Percentiles rank a stretch among this genome's conserved stretches.
Evolutionary conservation across 2,329 filamentous ascomycete genomes (phyloP).

Genomic region (Neonectria hederae): DNA sequence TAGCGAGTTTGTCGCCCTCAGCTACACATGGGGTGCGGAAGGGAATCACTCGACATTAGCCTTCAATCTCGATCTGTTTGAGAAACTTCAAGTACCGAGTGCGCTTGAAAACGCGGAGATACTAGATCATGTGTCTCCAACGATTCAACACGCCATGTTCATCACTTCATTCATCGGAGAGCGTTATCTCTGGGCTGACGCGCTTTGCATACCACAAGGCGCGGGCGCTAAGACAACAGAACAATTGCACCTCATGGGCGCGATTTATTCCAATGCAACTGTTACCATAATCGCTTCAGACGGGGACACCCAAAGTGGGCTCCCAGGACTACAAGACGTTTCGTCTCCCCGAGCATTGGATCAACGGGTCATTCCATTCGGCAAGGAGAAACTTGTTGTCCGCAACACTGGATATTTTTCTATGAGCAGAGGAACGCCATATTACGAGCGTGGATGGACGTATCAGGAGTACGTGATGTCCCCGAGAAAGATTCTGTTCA

Average conservation of each 20-base stretch:
- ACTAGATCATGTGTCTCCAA: not conserved
- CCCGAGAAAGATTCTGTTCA: conserved; percentile 4
- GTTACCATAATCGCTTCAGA: conserved; percentile 18
- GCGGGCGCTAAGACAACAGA: fast-evolving
- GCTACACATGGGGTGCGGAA: conserved; percentile 2
- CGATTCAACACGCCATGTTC: conserved; percentile 8
- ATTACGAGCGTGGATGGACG: conserved; percentile 23
- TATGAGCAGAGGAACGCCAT: not conserved
- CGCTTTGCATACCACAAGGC: not conserved
- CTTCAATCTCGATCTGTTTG: not conserved
- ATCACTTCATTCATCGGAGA: conserved; percentile 8
- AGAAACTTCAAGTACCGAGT: not conserved
- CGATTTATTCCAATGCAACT: conserved; percentile 10
- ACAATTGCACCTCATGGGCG: conserved; percentile 14
- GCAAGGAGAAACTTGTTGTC: not conserved
- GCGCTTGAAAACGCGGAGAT: not conserved
- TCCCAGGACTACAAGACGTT: not conserved
- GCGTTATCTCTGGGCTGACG: conserved; percentile 10
- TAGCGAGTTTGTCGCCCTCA: conserved; percentile 3
- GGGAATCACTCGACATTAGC: not conserved
- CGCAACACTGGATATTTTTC: not conserved
- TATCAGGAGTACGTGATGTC: conserved; percentile 17
- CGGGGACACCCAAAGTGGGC: not conserved
- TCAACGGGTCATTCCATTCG: conserved; percentile 15
- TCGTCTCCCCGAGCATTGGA: not conserved